These are phyloP conservation scores for Asterophora parasitica DNA, from an alignment of 768 basidiomycete species.

Conservation along the genomic window DNA sequence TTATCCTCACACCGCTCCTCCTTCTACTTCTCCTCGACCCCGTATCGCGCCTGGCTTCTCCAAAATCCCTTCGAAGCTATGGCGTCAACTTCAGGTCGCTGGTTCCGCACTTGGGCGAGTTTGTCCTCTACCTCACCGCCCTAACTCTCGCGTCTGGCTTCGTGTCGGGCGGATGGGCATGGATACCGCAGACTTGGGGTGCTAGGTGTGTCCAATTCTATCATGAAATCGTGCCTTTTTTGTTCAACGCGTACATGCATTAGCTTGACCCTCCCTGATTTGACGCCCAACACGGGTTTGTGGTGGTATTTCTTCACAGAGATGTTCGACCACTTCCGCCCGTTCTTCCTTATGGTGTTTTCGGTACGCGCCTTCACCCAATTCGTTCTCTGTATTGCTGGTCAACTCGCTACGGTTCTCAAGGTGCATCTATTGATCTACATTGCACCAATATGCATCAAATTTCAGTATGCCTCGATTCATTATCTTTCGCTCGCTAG, in stretches of 20 bases:
- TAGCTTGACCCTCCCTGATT: slow-evolving; percentile 79
- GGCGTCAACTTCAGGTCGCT: slow-evolving; percentile 24
- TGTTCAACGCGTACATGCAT: background rate
- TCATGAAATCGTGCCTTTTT: background rate
- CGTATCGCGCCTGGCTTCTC: slow-evolving; percentile 64
- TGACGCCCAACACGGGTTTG: slow-evolving; percentile 90
- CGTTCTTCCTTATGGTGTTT: slow-evolving; percentile 94
- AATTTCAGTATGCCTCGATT: slow-evolving; percentile 69
- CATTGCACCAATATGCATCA: slow-evolving; percentile 77
- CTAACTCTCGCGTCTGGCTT: slow-evolving; percentile 51
- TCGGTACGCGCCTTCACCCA: slow-evolving; percentile 56
- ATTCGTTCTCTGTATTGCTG: background rate
- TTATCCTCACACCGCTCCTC: slow-evolving; percentile 63
- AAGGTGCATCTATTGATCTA: slow-evolving; percentile 84
- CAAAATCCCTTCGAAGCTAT: slow-evolving; percentile 34
- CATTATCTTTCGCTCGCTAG: background rate
- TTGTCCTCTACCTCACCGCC: slow-evolving; percentile 41
- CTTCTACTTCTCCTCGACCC: slow-evolving; percentile 61
- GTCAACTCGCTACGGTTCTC: background rate
- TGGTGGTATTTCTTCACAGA: slow-evolving; percentile 99
- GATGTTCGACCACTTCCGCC: slow-evolving; percentile 97
- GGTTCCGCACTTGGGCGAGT: slow-evolving; percentile 43
- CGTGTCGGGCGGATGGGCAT: slow-evolving; percentile 56
- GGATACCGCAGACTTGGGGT: slow-evolving; percentile 82
- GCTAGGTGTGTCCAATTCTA: slow-evolving; percentile 52